Percentiles rank a stretch among this genome's conserved stretches.
Evolutionary conservation across 2,329 filamentous ascomycete genomes (phyloP).

Genomic region (Rachicladosporium sp.): DNA sequence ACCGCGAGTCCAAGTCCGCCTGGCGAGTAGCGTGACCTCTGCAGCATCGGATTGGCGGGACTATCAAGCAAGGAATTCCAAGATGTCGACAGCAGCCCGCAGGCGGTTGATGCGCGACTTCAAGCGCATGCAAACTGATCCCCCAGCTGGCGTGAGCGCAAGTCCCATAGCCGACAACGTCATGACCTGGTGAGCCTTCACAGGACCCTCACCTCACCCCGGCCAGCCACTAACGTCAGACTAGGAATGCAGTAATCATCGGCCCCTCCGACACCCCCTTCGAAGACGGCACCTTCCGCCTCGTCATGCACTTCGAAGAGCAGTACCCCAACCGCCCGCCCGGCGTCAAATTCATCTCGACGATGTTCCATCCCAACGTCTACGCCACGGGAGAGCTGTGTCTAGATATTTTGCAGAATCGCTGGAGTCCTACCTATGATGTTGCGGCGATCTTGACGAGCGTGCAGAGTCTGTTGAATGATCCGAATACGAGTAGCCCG

Average conservation of each 20-base stretch:
- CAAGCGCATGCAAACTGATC: constrained; percentile 99
- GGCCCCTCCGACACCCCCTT: constrained; percentile 94
- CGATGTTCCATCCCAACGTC: constrained; percentile 99
- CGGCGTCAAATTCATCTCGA: constrained; percentile 93
- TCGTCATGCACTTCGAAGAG: constrained; percentile 99
- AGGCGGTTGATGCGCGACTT: constrained; percentile 98
- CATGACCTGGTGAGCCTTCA: constrained; percentile 69
- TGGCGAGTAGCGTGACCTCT: too few species aligned
- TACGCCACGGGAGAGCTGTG: constrained; percentile 95
- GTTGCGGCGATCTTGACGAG: constrained; percentile 94
- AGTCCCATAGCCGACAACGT: constrained; percentile 94
- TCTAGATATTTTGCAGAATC: constrained; percentile 90
- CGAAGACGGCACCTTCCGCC: constrained; percentile 91
- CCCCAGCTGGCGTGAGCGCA: constrained; percentile 89
- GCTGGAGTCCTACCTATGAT: constrained; percentile 98
- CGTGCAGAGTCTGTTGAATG: constrained; percentile 93
- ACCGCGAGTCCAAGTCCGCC: too few species aligned
- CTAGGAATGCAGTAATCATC: constrained; percentile 98
- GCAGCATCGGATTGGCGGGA: too few species aligned
- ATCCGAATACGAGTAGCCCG: constrained; percentile 95
- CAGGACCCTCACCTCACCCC: too few species aligned
- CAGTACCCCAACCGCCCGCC: constrained; percentile 98
- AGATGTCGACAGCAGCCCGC: constrained; percentile 85
- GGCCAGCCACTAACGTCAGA: too few species aligned
- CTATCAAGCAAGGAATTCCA: constrained; percentile 9